A percentile compares a stretch with the other conserved stretches of the same genome.
Evolutionary conservation across 73 alveolate genomes (phyloP).

Genomic region (Durusdinium trenchii): DNA sequence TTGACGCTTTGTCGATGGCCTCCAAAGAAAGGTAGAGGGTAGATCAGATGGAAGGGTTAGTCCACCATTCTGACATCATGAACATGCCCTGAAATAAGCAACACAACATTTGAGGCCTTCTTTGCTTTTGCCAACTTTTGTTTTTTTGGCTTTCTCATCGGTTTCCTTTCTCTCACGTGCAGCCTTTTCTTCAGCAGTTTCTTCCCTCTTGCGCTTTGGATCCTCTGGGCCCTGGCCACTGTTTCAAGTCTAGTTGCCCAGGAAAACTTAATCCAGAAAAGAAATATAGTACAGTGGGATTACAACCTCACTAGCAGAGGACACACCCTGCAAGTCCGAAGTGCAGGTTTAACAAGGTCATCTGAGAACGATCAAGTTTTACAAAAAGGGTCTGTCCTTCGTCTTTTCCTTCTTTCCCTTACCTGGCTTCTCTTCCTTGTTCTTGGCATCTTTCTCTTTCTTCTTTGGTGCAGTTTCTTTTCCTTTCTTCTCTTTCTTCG

Average conservation of each 20-base stretch:
- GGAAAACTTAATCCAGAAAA: no score
- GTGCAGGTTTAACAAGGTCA: no score
- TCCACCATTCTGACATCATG: no score
- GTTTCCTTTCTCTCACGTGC: not conserved
- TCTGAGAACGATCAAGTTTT: no score
- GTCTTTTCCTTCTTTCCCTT: no score
- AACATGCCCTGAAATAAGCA: not conserved
- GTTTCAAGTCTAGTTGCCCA: not conserved
- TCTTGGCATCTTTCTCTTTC: no score
- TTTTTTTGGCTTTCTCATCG: not conserved
- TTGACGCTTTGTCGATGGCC: not conserved
- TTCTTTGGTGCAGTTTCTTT: not conserved
- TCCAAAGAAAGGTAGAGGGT: not conserved
- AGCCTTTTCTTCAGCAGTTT: not conserved
- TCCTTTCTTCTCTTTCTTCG: not conserved
- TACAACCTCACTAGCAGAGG: no score
- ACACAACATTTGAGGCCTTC: not conserved
- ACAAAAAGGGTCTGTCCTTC: no score
- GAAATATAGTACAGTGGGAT: no score
- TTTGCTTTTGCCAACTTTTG: not conserved
- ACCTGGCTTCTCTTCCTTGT: no score
- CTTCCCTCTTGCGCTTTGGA: not conserved
- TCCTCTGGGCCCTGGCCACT: not conserved
- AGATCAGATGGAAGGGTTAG: no score
- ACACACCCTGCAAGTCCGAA: no score